Evolutionary conservation across 2,329 filamentous ascomycete genomes (phyloP).

Genomic region (Neopestalotiopsis sp.): DNA sequence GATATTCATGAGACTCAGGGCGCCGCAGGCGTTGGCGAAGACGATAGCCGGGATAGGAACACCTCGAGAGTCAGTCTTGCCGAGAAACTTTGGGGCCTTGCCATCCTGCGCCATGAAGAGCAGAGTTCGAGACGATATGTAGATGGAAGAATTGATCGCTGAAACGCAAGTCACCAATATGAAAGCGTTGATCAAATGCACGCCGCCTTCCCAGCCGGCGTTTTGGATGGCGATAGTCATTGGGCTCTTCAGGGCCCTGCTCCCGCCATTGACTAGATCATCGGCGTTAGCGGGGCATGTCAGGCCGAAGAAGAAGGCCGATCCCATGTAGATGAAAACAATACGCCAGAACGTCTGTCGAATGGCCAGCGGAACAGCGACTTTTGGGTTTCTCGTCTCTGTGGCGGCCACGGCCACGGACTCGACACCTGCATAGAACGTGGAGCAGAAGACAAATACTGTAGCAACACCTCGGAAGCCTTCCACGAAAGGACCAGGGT

Average conservation of each 20-base stretch:
- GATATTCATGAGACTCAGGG: conserved; percentile 77
- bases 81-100: conserved; percentile 74
- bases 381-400: conserved; percentile 63
- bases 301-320: conserved; percentile 76
- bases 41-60: conserved; percentile 66
- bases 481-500: conserved; percentile 73
- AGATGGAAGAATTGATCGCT: conserved; percentile 77
- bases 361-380: conserved; percentile 62
- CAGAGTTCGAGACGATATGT: conserved; percentile 77
- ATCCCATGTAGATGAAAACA: conserved; percentile 70
- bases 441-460: conserved; percentile 74
- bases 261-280: conserved; percentile 64
- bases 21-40: conserved; percentile 73
- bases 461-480: conserved; percentile 70
- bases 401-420: conserved; percentile 68
- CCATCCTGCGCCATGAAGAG: conserved; percentile 77
- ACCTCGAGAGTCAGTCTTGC: conserved; percentile 69
- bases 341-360: conserved; percentile 68
- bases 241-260: conserved; percentile 71
- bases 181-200: conserved; percentile 79
- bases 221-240: conserved; percentile 78
- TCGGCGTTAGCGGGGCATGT: conserved; percentile 73
- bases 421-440: conserved; percentile 71
- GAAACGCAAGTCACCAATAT: conserved; percentile 76
- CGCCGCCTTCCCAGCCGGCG: conserved; percentile 75